Evolutionary conservation across 768 basidiomycete species (phyloP).

Genomic region (Russula sp.): DNA sequence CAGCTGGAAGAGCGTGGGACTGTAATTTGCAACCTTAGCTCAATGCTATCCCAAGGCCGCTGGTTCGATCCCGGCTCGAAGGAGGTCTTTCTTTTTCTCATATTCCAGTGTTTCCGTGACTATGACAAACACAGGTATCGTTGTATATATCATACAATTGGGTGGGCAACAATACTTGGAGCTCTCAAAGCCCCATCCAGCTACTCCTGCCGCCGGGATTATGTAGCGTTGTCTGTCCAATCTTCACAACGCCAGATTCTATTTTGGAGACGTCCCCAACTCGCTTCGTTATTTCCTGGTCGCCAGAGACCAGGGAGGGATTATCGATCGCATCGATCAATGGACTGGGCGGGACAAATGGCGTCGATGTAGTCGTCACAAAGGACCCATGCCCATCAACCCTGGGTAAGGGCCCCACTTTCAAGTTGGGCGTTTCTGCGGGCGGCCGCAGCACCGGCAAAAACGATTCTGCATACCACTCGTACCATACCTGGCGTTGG

Average conservation of each 20-base stretch:
- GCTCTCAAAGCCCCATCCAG: conserved; percentile 74
- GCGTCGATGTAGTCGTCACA: conserved; percentile 23
- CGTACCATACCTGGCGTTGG: conserved; percentile 92
- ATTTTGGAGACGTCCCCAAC: conserved; percentile 24
- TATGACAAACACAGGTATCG: too few relatives aligned
- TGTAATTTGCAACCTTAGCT: conserved; percentile 23
- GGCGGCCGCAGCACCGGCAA: conserved; percentile 48
- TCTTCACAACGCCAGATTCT: conserved; percentile 59
- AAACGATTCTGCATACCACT: conserved; percentile 96
- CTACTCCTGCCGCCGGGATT: conserved; percentile 87
- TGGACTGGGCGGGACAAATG: conserved; percentile 47
- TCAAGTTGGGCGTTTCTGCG: conserved; percentile 29
- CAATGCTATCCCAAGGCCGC: conserved; percentile 27
- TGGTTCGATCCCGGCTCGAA: conserved; percentile 31
- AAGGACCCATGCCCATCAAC: conserved; percentile 23
- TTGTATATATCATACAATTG: too few relatives aligned
- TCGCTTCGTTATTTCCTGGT: conserved; percentile 14
- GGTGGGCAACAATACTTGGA: neutral
- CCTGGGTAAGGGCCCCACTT: conserved; percentile 21
- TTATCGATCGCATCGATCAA: conserved; percentile 59
- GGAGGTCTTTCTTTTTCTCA: conserved; percentile 18
- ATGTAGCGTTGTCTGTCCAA: conserved; percentile 89
- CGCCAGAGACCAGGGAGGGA: conserved; percentile 26
- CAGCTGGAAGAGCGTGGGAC: conserved; percentile 32
- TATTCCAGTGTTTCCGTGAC: too few relatives aligned